phyloP scores from a whole-genome alignment of 352 stramenopile species.

The Globisporangium viniferum region DNA sequence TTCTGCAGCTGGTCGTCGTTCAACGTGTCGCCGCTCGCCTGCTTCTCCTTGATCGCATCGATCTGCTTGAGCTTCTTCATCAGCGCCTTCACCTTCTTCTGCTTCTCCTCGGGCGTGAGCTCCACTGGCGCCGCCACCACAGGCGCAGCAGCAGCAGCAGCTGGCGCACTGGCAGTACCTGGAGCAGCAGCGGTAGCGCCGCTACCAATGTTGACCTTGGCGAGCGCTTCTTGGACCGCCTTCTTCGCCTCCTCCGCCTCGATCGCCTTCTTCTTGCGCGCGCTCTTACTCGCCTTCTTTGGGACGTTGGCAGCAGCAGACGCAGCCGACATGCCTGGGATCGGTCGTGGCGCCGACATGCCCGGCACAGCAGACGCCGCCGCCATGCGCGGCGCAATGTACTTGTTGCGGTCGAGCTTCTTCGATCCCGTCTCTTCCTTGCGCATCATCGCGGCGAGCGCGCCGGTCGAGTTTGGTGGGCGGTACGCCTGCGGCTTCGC shows the following conservation, averaged over 20 bases:
- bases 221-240: slow-evolving; percentile 57
- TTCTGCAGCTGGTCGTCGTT: slow-evolving; percentile 84
- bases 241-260: slow-evolving; percentile 66
- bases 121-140: slow-evolving; percentile 20
- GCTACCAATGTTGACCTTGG: slow-evolving; percentile 29
- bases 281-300: slow-evolving; percentile 80
- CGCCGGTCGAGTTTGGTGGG: slow-evolving; percentile 83
- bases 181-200: slow-evolving; percentile 5
- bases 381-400: slow-evolving; percentile 43
- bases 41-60: slow-evolving; percentile 77
- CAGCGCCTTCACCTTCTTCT: slow-evolving; percentile 82
- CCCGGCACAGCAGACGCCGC: slow-evolving; percentile 36
- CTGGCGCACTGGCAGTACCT: background rate
- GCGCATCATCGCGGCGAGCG: slow-evolving; percentile 93
- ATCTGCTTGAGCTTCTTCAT: slow-evolving; percentile 90
- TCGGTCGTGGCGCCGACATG: slow-evolving; percentile 35
- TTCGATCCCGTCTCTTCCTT: slow-evolving; percentile 74
- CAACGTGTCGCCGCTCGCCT: slow-evolving; percentile 59
- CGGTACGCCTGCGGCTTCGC: slow-evolving; percentile 82
- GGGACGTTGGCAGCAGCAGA: slow-evolving; percentile 17
- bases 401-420: slow-evolving; percentile 88
- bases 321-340: slow-evolving; percentile 60
- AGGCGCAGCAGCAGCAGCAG: background rate
- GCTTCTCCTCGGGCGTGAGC: slow-evolving; percentile 74
- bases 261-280: slow-evolving; percentile 82